Conservation (phyloP, 306 rosid species). For the Alnus glutinosa region DNA sequence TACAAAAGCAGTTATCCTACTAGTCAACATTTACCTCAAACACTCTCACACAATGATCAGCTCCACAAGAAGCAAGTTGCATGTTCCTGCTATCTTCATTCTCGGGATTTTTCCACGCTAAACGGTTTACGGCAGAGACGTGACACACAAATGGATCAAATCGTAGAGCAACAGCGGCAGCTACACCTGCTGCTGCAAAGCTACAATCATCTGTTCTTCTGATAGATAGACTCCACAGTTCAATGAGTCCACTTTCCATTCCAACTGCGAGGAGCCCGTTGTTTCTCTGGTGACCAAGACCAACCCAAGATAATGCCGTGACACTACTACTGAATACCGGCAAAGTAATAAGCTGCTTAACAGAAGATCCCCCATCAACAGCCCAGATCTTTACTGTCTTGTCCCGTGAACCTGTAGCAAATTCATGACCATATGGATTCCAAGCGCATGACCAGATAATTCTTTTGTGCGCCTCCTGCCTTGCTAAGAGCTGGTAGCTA, state of each 20-base stretch:
- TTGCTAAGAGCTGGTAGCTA: constrained; percentile 54
- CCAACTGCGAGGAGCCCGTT: constrained; percentile 77
- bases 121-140: constrained; percentile 69
- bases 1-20: constrained; percentile 14
- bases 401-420: constrained; percentile 93
- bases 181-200: constrained; percentile 30
- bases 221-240: constrained; percentile 68
- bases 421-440: constrained; percentile 87
- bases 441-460: constrained; percentile 97
- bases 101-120: constrained; percentile 62
- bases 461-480: constrained; percentile 94
- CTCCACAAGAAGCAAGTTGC: constrained; percentile 93
- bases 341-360: constrained; percentile 53
- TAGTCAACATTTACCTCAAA: constrained; percentile 52
- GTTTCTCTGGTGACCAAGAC: constrained; percentile 31
- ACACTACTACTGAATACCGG: constrained; percentile 71
- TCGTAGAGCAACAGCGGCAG: constrained; percentile 37
- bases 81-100: constrained; percentile 45
- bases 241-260: constrained; percentile 88
- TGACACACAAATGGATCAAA: constrained; percentile 71
- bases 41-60: constrained; percentile 84
- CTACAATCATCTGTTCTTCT: constrained; percentile 45
- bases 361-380: constrained; percentile 45
- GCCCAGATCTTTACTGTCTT: constrained; percentile 86
- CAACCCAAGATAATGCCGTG: constrained; percentile 77